These are phyloP conservation scores for Psophocarpus tetragonolobus DNA, from an alignment of 306 rosid genomes.

Conservation along the genomic window DNA sequence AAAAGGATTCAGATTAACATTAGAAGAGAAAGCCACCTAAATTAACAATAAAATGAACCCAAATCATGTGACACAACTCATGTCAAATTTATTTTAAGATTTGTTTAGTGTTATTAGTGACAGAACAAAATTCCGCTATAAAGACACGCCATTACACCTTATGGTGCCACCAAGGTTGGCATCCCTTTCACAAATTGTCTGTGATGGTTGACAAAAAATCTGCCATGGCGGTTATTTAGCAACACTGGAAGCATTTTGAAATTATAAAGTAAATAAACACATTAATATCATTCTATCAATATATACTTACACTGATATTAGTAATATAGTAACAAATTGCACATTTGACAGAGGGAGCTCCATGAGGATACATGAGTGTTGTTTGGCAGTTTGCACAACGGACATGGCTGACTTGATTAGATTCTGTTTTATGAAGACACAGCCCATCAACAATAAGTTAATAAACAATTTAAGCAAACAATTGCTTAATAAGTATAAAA, in stretches of 20 bases:
- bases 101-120: too few relatives aligned
- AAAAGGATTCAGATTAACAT: neutral
- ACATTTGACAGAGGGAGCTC: slow-evolving; percentile 87
- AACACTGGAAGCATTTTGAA: neutral
- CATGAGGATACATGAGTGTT: slow-evolving; percentile 79
- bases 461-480: slow-evolving; percentile 14
- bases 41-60: neutral
- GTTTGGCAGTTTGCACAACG: slow-evolving; percentile 90
- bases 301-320: slow-evolving; percentile 61
- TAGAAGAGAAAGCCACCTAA: neutral
- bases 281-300: neutral
- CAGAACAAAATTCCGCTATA: too few relatives aligned
- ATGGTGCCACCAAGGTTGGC: too few relatives aligned
- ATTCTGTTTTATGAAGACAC: slow-evolving; percentile 46
- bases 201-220: too few relatives aligned
- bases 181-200: too few relatives aligned
- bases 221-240: too few relatives aligned
- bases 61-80: neutral
- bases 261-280: neutral
- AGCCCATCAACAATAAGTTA: slow-evolving; percentile 36
- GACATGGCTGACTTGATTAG: slow-evolving; percentile 75
- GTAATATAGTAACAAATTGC: slow-evolving; percentile 76
- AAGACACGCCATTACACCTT: too few relatives aligned
- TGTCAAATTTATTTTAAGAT: neutral
- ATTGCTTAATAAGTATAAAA: neutral